These are phyloP conservation scores for Irpex rosettiformis DNA, from an alignment of 1,284 basidiomycete genomes.

Conservation along the genomic window DNA sequence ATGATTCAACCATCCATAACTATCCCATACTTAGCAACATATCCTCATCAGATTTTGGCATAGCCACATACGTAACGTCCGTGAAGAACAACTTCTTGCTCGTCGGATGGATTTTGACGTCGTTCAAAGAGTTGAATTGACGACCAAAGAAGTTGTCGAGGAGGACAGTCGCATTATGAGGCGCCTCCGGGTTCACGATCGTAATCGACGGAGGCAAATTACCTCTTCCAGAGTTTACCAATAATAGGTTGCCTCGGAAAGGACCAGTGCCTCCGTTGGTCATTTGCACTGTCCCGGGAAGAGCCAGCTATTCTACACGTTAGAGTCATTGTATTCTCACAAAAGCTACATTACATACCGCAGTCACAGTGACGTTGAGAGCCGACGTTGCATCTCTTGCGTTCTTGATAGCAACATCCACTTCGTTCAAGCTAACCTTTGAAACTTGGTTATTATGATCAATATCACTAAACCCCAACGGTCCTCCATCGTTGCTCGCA, in stretches of 20 bases:
- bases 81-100: slow-evolving; percentile 69
- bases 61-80: slow-evolving; percentile 55
- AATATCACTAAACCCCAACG: slow-evolving; percentile 39
- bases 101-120: slow-evolving; percentile 68
- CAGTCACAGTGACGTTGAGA: slow-evolving; percentile 52
- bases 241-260: slow-evolving; percentile 57
- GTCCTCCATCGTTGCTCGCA: slow-evolving; percentile 43
- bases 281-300: slow-evolving; percentile 55
- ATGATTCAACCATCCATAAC: slow-evolving; percentile 60
- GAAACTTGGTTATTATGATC: slow-evolving; percentile 41
- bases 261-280: slow-evolving; percentile 76
- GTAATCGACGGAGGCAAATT: slow-evolving; percentile 58
- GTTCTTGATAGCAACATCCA: slow-evolving; percentile 22
- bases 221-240: slow-evolving; percentile 68
- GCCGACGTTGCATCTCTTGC: slow-evolving; percentile 29
- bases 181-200: slow-evolving; percentile 60
- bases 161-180: slow-evolving; percentile 36
- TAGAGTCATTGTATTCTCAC: not conserved
- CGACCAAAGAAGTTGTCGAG: slow-evolving; percentile 54
- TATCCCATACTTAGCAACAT: slow-evolving; percentile 23
- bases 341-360: not conserved
- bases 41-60: not conserved
- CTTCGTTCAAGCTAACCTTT: slow-evolving; percentile 35
- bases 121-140: slow-evolving; percentile 82
- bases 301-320: slow-evolving; percentile 35